These are phyloP conservation scores for Udeniomyces megalosporus DNA, from an alignment of 768 basidiomycete species.

Conservation along the genomic window DNA sequence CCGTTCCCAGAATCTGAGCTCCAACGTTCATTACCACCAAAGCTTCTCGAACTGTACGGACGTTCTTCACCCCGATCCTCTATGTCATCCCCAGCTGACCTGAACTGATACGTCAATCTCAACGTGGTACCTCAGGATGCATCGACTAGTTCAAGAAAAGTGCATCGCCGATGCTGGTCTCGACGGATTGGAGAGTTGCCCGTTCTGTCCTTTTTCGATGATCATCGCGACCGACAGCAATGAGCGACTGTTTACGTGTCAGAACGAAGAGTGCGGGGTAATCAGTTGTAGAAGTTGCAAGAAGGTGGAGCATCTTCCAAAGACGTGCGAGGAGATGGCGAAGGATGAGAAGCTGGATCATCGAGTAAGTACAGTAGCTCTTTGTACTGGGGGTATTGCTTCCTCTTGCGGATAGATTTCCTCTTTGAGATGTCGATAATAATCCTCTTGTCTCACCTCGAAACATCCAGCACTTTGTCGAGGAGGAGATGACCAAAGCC, in stretches of 20 bases:
- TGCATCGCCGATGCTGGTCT: slow-evolving; percentile 63
- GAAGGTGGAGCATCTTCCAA: slow-evolving; percentile 68
- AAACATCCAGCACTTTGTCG: slow-evolving; percentile 50
- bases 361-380: not conserved
- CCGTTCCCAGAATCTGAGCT: slow-evolving; percentile 37
- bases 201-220: slow-evolving; percentile 73
- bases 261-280: slow-evolving; percentile 44
- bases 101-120: not conserved
- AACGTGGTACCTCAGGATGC: slow-evolving; percentile 17
- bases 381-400: not conserved
- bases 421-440: not conserved
- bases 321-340: slow-evolving; percentile 61
- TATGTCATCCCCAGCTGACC: not conserved
- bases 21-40: not conserved
- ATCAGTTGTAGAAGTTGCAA: slow-evolving; percentile 69
- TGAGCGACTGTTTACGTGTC: slow-evolving; percentile 47
- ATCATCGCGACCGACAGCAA: slow-evolving; percentile 45
- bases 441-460: not conserved
- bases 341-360: slow-evolving; percentile 53
- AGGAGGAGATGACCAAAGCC: slow-evolving; percentile 78
- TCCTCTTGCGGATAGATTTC: not conserved
- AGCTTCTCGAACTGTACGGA: not conserved
- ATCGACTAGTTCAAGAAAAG: slow-evolving; percentile 48
- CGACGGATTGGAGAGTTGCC: slow-evolving; percentile 73
- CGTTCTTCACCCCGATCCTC: not conserved